These are phyloP conservation scores for Penicillium psychrofluorescens DNA, from an alignment of 495 filamentous ascomycete species.

Conservation along the genomic window DNA sequence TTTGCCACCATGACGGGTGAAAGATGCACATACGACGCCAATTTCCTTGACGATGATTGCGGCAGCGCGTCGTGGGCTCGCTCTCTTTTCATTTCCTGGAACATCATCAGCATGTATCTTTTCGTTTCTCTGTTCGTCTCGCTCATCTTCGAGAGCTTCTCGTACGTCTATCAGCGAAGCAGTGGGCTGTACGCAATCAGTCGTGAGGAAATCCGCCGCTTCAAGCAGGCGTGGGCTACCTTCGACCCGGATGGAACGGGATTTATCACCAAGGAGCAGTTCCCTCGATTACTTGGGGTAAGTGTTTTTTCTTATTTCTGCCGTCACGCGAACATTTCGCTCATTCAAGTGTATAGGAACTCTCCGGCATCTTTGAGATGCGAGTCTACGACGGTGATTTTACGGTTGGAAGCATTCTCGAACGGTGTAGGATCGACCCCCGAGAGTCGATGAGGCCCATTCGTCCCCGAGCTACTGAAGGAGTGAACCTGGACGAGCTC, in stretches of 20 bases:
- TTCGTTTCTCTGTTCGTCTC: slow-evolving; percentile 98
- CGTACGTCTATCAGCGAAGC: slow-evolving; percentile 95
- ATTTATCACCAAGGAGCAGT: slow-evolving; percentile 85
- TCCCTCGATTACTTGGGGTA: slow-evolving; percentile 80
- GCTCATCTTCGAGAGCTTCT: slow-evolving; percentile 98
- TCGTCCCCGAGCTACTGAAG: slow-evolving; percentile 50
- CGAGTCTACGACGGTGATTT: slow-evolving; percentile 91
- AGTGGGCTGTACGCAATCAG: slow-evolving; percentile 71
- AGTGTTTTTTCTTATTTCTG: slow-evolving; percentile 18
- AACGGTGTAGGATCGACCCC: slow-evolving; percentile 61
- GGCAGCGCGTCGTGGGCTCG: slow-evolving; percentile 84
- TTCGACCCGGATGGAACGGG: slow-evolving; percentile 88
- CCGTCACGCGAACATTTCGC: not conserved
- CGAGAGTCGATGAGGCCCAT: slow-evolving; percentile 27
- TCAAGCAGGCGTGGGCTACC: slow-evolving; percentile 97
- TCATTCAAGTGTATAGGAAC: slow-evolving; percentile 43
- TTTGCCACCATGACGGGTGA: slow-evolving; percentile 73
- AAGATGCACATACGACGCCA: slow-evolving; percentile 57
- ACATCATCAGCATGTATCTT: slow-evolving; percentile 99
- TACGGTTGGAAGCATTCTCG: slow-evolving; percentile 73
- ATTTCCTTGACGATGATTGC: slow-evolving; percentile 85
- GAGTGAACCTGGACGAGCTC: slow-evolving; percentile 71
- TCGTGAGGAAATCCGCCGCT: slow-evolving; percentile 86
- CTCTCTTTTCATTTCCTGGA: slow-evolving; percentile 89
- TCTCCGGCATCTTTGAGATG: slow-evolving; percentile 94